Evolutionary conservation across 108 stramenopile species (phyloP), one percentile per base, ranked within the genome.

Genomic region (Nitzschia sp.): DNA sequence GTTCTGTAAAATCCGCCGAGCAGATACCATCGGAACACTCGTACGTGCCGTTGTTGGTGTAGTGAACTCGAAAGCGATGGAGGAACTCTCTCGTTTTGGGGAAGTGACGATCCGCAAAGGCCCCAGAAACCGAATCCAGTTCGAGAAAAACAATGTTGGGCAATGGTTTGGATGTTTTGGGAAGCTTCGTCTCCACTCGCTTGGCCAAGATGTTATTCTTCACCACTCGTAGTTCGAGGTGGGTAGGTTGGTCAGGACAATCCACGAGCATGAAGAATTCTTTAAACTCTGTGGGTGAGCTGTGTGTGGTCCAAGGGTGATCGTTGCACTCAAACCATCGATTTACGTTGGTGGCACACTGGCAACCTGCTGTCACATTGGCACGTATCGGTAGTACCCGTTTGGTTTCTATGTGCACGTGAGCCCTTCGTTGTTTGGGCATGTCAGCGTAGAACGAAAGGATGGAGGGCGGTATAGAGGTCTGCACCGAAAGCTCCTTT

Each of bases 391-490:
- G 23, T 2, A 46, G 26, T 2, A 1, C 31, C 21, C 25, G 5
- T n/a, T 16, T 50, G 19, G 48, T 21, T 21, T 50, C 21, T 5
- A 50, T n/a, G 19, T 50, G 48, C 16, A 11, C 29, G 62, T 29
- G 19, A 45, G 25, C 11, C 22, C 21, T 16, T 15, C 31, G 19
- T 16, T 25, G 58, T 58, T 45, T 63, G 23, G 81, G 79, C 15
- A 85, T 85, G 54, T 85, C 79, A 4, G 84, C 79, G 33, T 80
- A 85, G 58, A 80, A 85, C 1, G 84, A 85, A 16, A 80, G 46
- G 27, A 82, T 60, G 11, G 81, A 82, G 11, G 84, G 81, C 19
- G 76, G 76, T 30, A 54, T 34, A 17, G 50, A 28, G 47, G 48
- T 5, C 19, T 50, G 16, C 17, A 50, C 5, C 17, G 48, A 50